Conservation (phyloP, 306 rosid genomes). For the Glycine soja region DNA sequence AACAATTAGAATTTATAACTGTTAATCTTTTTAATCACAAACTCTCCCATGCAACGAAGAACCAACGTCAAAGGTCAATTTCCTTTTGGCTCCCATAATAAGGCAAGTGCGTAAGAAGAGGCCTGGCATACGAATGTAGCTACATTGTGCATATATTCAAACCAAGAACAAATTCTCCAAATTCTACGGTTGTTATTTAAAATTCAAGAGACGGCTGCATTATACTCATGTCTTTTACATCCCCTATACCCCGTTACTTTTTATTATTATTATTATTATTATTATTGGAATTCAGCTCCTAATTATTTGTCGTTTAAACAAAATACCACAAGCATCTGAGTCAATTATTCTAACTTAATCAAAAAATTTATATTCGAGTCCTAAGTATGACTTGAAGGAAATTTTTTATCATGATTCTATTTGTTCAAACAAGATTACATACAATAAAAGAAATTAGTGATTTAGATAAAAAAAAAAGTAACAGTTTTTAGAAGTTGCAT, state of each 20-base stretch:
- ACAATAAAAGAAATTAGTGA: no score
- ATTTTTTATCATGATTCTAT: no score
- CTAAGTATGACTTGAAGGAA: no score
- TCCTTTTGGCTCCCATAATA: conserved; percentile 35
- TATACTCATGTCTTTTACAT: conserved; percentile 7
- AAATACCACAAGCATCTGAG: background rate
- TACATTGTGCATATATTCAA: background rate
- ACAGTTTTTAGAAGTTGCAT: background rate
- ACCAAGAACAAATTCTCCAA: conserved; percentile 52
- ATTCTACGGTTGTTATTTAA: conserved; percentile 48
- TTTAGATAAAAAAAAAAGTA: background rate
- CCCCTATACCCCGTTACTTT: background rate
- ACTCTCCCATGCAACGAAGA: conserved; percentile 15
- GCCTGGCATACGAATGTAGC: no score
- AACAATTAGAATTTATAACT: background rate
- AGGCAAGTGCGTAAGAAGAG: conserved; percentile 23
- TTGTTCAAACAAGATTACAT: no score
- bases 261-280: background rate
- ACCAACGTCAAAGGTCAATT: conserved; percentile 14
- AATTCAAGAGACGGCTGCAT: conserved; percentile 6
- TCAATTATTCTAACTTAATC: no score
- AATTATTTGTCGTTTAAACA: background rate
- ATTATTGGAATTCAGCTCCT: background rate
- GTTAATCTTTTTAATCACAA: background rate
- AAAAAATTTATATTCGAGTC: no score